phyloP scores from a whole-genome alignment of 345 rosid genomes.

The Salix viminalis region DNA sequence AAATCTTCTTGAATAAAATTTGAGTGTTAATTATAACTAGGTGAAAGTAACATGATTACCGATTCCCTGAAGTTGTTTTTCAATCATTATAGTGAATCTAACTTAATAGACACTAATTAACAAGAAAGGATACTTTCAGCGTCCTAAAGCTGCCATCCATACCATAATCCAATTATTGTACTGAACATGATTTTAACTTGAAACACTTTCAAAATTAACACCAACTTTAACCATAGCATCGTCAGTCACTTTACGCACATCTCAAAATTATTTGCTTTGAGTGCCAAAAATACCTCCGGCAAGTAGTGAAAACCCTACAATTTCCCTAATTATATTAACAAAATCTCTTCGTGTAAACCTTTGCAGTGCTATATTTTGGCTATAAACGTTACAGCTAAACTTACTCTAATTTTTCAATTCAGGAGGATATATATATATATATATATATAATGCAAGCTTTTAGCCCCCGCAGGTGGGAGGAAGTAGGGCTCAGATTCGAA shows the following conservation, averaged over 20 bases:
- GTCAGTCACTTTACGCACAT: background rate
- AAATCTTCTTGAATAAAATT: too few relatives aligned
- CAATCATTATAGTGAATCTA: background rate
- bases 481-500: background rate
- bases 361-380: background rate
- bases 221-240: background rate
- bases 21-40: too few relatives aligned
- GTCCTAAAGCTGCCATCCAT: conserved; percentile 12
- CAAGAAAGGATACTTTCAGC: background rate
- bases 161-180: conserved; percentile 7
- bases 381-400: too few relatives aligned
- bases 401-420: background rate
- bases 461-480: background rate
- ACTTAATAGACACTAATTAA: background rate
- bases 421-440: background rate
- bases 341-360: background rate
- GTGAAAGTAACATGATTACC: too few relatives aligned
- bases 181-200: background rate
- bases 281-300: background rate
- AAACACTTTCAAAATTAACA: background rate
- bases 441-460: background rate
- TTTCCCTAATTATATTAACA: background rate
- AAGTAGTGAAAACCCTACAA: background rate
- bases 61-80: too few relatives aligned
- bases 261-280: background rate